These are phyloP conservation scores for Saccharomyces kudriavzevii DNA, from an alignment of 805 yeast species.

Conservation along the genomic window DNA sequence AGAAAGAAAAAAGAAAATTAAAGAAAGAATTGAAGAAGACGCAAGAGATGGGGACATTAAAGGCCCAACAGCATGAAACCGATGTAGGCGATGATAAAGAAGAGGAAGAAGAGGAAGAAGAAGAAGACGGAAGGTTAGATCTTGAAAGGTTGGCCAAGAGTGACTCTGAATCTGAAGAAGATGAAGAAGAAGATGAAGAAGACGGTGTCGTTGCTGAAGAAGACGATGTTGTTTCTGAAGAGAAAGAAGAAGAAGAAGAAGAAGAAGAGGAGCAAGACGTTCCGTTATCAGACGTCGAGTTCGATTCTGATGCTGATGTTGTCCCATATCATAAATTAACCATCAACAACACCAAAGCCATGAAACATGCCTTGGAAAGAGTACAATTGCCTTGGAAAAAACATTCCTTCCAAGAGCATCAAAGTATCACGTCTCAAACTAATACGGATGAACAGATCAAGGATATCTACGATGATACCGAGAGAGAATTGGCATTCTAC, in stretches of 20 bases:
- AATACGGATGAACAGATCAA: conserved; percentile 59
- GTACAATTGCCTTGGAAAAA: conserved; percentile 52
- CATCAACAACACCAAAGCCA: conserved; percentile 78
- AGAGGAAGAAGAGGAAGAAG: conserved; percentile 39
- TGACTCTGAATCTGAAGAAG: conserved; percentile 40
- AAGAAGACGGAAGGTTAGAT: conserved; percentile 40
- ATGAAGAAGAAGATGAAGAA: conserved; percentile 32
- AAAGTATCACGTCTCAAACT: conserved; percentile 53
- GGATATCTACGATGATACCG: conserved; percentile 91
- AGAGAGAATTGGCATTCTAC: conserved; percentile 90
- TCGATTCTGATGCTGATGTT: conserved; percentile 90
- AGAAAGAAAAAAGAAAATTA: conserved; percentile 54
- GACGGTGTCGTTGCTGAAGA: conserved; percentile 36
- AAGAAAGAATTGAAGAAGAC: conserved; percentile 38
- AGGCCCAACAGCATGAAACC: conserved; percentile 15
- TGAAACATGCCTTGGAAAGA: conserved; percentile 59
- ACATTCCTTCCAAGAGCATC: conserved; percentile 76
- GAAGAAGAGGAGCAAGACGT: conserved; percentile 74
- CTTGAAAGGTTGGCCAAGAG: conserved; percentile 49
- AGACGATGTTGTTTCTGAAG: conserved; percentile 40
- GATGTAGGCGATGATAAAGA: conserved; percentile 26
- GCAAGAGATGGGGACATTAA: conserved; percentile 7
- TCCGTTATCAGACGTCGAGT: conserved; percentile 82
- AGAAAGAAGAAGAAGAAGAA: conserved; percentile 46
- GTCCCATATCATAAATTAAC: conserved; percentile 88